Percentiles rank a stretch among this genome's conserved stretches.
These are phyloP conservation scores for Saccharomyces pastorianus DNA, from an alignment of 1,139 yeast genomes.

Conservation along the genomic window DNA sequence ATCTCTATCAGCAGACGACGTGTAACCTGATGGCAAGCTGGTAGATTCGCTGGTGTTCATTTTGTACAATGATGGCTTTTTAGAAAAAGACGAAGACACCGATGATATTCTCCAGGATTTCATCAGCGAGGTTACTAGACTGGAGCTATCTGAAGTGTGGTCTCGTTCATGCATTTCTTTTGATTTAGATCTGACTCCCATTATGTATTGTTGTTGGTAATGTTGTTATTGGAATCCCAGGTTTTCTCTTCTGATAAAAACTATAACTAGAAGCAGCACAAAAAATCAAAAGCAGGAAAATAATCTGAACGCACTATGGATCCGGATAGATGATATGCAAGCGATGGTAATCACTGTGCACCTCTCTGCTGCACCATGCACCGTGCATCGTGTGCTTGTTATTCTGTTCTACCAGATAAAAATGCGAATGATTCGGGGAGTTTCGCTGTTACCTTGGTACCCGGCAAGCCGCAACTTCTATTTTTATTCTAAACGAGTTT, in stretches of 20 bases:
- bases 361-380: background rate
- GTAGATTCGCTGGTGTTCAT: background rate
- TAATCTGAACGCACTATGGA: background rate
- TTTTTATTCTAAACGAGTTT: background rate
- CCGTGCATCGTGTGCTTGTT: background rate
- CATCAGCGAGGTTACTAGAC: conserved; percentile 23
- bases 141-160: conserved; percentile 9
- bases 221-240: background rate
- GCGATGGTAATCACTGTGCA: background rate
- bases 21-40: conserved; percentile 4
- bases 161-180: conserved; percentile 20
- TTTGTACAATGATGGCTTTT: background rate
- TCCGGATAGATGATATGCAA: background rate
- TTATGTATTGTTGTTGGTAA: background rate
- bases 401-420: background rate
- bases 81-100: conserved; percentile 5
- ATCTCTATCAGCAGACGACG: conserved; percentile 2
- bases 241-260: background rate
- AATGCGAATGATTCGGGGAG: background rate
- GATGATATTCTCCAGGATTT: conserved; percentile 27
- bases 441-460: background rate
- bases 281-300: background rate
- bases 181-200: conserved; percentile 17
- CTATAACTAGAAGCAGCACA: background rate
- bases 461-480: background rate